phyloP scores from a whole-genome alignment of 2,329 filamentous ascomycete species.

The Alternaria sp. region DNA sequence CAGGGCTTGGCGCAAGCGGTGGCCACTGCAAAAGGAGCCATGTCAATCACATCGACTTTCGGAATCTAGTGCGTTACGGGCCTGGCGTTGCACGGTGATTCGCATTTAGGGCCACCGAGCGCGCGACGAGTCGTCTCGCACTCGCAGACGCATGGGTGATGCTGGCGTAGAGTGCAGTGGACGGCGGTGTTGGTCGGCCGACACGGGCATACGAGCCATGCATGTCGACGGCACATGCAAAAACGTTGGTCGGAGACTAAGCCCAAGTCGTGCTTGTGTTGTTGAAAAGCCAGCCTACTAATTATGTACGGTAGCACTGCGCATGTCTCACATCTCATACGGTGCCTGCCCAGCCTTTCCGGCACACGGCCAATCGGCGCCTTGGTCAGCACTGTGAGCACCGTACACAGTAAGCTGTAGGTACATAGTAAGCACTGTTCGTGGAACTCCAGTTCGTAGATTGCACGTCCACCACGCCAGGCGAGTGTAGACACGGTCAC shows the following conservation, averaged over 20 bases:
- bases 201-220: constrained; percentile 7
- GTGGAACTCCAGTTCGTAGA: neutral
- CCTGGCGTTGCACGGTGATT: constrained; percentile 16
- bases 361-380: constrained; percentile 27
- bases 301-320: too few relatives aligned
- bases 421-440: neutral
- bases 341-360: constrained; percentile 7
- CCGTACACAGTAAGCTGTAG: too few relatives aligned
- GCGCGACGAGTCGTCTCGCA: neutral
- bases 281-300: neutral
- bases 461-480: constrained; percentile 16
- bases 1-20: constrained; percentile 23
- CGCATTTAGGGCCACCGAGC: constrained; percentile 14
- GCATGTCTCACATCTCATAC: constrained; percentile 16
- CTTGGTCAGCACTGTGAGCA: constrained; percentile 1
- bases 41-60: constrained; percentile 10
- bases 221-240: constrained; percentile 4
- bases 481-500: neutral
- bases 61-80: constrained; percentile 9
- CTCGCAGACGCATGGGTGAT: neutral
- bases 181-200: neutral
- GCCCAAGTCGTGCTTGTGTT: constrained; percentile 1
- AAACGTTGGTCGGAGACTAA: constrained; percentile 5
- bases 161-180: constrained; percentile 1
- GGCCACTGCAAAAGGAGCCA: constrained; percentile 22